Base-by-base conservation (phyloP, 352 stramenopile species). In the Aphanomyces invadans region DNA sequence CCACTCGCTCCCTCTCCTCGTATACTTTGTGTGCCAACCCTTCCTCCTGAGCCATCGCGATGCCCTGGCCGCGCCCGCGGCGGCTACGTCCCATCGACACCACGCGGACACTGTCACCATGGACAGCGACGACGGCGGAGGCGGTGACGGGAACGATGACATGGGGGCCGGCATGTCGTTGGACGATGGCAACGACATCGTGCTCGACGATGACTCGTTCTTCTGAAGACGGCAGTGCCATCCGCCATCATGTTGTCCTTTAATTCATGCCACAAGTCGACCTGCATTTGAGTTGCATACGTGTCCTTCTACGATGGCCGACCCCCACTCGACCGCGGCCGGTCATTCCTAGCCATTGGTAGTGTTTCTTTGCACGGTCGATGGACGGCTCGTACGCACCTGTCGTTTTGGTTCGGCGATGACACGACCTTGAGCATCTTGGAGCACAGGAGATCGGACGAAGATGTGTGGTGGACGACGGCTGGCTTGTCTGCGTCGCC, bases 1-100 rank as follows among this genome's bases (percentile, higher is more conserved):
- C 59, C 86, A 95, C 74, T 92, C 86, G 33, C 72, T 95, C 3
- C 86, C 86, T 2, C 60, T 92, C 21, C 74, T 92, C 5, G 79
- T 77, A n/a, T 95, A 90, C 70, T 62, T 62, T 48, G 17, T 62
- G 7, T 46, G 29, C 29, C 53, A 62, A 32, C 33, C 53, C 9
- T 23, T 25, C 31, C 11, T 62, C 17, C 19, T 48, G 29, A 15
- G 31, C 31, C 21, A 21, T n/a, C 49, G 19, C 7, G 25, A 21
- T 10, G 29, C 29, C 11, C 12, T n/a, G 9, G 38, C 9, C 38
- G 38, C 38, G 38, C 9, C 38, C 9, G 9, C 38, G 9, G 38
- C 38, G 9, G 17, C 38, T 17, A 45, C 19, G 19, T 11, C 17
- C 11, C 26, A 60, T 60, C 26, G 26, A 11, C 48, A 25, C 21